Base-by-base conservation (phyloP, 768 basidiomycete genomes). In the Tulasnella sp. region DNA sequence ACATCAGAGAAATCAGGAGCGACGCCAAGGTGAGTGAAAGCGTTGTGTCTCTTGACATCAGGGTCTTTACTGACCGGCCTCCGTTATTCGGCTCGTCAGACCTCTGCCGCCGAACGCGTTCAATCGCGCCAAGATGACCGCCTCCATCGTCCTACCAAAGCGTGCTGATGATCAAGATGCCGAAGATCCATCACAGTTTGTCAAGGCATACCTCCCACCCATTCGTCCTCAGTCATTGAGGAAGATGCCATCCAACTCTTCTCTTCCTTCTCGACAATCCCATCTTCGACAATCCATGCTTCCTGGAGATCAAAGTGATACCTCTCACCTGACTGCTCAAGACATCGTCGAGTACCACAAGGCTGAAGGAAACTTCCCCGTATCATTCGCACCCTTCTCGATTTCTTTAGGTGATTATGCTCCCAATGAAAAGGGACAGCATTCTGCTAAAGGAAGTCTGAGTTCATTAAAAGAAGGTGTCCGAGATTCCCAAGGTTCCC, bases 281-380 rank as follows among this genome's bases (percentile, higher is more conserved):
- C 16, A 22, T 10, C 49, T 51, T 20, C 49, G 49, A 8, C 25
- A 41, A 9, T 51, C 49, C 28, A 20, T 31, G 39, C 25, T 51
- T 29, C 39, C 49, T 5, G 27, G 25, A 16, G 35, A 32, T n/a
- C n/a, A 22, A 49, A 39, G 35, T 24, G 32, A 22, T n/a, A 48
- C 20, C 31, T 34, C 32, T 37, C 33, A 15, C 32, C 32, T 41
- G 49, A 41, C 49, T 8, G 49, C 41, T 27, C 32, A 51, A 27
- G 49, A 51, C 22, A 31, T 51, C 28, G 16, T 51, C 49, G 40
- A 51, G 22, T 51, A 51, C 33, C 49, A 51, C 49, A 12, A 42
- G 19, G 16, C 31, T 22, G 25, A 51, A 42, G 49, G 49, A 8
- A 51, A 20, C 3, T 42, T 51, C 40, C 49, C 49, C 0, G 27